Base-by-base conservation (phyloP, 441 rosid species). In the Macaranga tanarius region DNA sequence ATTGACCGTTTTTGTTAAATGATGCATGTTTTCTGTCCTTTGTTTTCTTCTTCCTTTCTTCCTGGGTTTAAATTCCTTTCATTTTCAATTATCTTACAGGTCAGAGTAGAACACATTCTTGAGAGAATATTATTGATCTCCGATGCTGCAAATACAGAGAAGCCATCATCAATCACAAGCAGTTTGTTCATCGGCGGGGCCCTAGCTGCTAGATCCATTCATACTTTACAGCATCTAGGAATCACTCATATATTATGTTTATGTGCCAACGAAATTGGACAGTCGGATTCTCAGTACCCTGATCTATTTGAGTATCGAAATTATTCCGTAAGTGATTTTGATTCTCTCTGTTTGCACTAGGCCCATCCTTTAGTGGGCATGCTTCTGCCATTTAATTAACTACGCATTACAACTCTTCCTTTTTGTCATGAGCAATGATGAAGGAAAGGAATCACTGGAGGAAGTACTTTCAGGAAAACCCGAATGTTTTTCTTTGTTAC, bases 231-330 rank as follows among this genome's bases (percentile, higher is more conserved):
- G 79, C 89, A 91, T 77, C 50, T 92, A 71, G 96, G 93, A 75
- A 85, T 92, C 69, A 88, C 93, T 74, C 98, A 92, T 77, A 74
- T 94, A 68, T 80, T 96, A 80, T 96, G 99, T 74, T 82, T 96
- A 65, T 93, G 99, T 64, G 93, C 99, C 72, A 96, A 91, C 83
- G 99, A 96, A 82, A 96, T 90, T 56, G 99, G 99, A 50, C 99
- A 96, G 75, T 86, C 98, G 20, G 99, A 96, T 81, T 87, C 97
- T 69, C 99, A 93, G 78, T 82, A 75, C 75, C 96, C 90, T 3
- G 95, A 88, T 72, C 83, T 90, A 48, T 96, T 92, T 67, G 68
- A 87, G 77, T 93, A 96, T 86, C 78, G 82, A 83, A 96, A 96
- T 72, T 93, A 86, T 84, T 90, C 96, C 15, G 99, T 92, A 74